These are phyloP conservation scores for Effrenium voratum DNA, from an alignment of 73 alveolate species.

Conservation along the genomic window DNA sequence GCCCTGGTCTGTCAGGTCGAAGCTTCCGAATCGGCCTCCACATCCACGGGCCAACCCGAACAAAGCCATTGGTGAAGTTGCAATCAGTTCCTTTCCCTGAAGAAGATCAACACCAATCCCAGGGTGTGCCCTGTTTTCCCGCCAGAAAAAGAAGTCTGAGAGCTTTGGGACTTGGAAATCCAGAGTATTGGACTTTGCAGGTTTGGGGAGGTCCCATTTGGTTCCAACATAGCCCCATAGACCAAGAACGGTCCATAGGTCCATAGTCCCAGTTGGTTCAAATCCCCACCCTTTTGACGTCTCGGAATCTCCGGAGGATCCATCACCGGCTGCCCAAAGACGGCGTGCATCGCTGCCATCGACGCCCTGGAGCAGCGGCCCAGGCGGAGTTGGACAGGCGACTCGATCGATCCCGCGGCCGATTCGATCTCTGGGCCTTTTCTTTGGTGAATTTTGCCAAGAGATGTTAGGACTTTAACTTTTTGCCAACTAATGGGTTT, in stretches of 20 bases:
- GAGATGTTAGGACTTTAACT: background rate
- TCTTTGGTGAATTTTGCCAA: background rate
- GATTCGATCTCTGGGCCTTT: background rate
- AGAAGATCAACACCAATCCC: too few relatives aligned
- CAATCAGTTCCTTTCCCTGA: too few relatives aligned
- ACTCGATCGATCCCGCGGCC: background rate
- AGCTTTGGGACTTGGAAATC: too few relatives aligned
- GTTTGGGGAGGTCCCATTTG: too few relatives aligned
- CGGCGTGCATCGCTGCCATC: constrained; percentile 91
- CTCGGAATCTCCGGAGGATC: background rate
- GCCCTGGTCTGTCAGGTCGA: too few relatives aligned
- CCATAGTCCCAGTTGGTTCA: background rate
- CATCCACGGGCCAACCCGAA: too few relatives aligned
- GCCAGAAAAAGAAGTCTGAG: too few relatives aligned
- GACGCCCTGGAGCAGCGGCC: constrained; percentile 53
- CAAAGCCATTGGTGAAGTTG: too few relatives aligned
- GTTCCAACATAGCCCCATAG: background rate
- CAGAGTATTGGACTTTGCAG: too few relatives aligned
- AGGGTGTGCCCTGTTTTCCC: too few relatives aligned
- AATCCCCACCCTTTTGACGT: background rate
- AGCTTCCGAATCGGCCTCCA: too few relatives aligned
- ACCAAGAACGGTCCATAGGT: background rate
- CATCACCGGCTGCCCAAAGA: constrained; percentile 91
- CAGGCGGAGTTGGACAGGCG: constrained; percentile 56
- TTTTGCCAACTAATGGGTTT: too few relatives aligned